These are phyloP conservation scores for Lentinus brumalis DNA, from an alignment of 768 basidiomycete species.

Conservation along the genomic window DNA sequence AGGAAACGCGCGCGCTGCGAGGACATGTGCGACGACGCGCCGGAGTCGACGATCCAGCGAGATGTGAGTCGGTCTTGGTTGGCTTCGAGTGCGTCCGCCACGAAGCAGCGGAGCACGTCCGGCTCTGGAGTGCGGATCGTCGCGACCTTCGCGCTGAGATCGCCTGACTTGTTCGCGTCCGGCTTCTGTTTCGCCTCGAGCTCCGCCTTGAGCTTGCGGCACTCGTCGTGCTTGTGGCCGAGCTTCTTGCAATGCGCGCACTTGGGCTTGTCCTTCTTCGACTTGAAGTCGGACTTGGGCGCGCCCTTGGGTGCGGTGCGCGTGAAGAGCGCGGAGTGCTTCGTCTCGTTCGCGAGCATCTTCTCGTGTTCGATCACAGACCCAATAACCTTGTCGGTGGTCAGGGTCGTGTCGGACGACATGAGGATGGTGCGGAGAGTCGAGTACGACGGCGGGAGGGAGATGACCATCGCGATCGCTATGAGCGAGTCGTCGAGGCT, in stretches of 20 bases:
- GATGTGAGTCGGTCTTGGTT: background rate
- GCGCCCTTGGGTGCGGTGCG: background rate
- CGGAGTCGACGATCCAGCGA: slow-evolving; percentile 21
- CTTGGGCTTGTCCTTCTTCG: slow-evolving; percentile 11
- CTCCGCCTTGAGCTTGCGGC: slow-evolving; percentile 18
- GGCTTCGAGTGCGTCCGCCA: slow-evolving; percentile 5
- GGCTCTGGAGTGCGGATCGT: background rate
- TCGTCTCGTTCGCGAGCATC: background rate
- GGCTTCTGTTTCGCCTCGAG: slow-evolving; percentile 10
- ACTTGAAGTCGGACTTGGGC: slow-evolving; percentile 4
- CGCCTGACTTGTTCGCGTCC: background rate
- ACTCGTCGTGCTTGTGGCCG: slow-evolving; percentile 15
- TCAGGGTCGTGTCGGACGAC: slow-evolving; percentile 1
- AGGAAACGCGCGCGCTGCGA: slow-evolving; percentile 15
- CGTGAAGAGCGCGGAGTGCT: slow-evolving; percentile 1
- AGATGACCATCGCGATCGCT: slow-evolving; percentile 24
- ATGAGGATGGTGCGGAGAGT: slow-evolving; percentile 27
- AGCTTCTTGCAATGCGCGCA: slow-evolving; percentile 13
- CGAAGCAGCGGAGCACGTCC: slow-evolving; percentile 1
- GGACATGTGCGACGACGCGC: slow-evolving; percentile 21
- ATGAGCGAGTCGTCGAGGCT: slow-evolving; percentile 24
- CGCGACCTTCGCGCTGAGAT: slow-evolving; percentile 13
- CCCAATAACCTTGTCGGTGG: slow-evolving; percentile 9
- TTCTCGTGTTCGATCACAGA: slow-evolving; percentile 21
- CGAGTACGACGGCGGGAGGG: slow-evolving; percentile 25